Conservation (phyloP, 1,284 basidiomycete species). For the Takashimella tepidaria region DNA sequence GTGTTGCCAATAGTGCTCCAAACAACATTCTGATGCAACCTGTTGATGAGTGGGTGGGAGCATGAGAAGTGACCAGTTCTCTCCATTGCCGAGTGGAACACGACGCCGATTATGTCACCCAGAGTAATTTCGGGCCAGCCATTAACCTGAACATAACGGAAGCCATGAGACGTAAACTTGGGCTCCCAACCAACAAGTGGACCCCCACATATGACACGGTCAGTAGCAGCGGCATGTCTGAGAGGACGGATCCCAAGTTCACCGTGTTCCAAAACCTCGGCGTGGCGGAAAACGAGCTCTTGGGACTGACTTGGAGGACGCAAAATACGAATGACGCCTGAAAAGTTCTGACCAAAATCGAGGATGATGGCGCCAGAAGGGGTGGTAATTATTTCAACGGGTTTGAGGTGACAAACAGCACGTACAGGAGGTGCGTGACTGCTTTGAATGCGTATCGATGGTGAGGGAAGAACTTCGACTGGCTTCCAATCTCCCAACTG, state of each 20-base stretch:
- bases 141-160: constrained; percentile 16
- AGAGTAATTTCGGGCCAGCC: constrained; percentile 11
- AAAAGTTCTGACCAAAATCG: constrained; percentile 42
- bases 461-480: constrained; percentile 4
- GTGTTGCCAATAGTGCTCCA: constrained; percentile 11
- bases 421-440: constrained; percentile 34
- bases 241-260: constrained; percentile 27
- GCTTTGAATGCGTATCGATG: constrained; percentile 17
- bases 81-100: constrained; percentile 10
- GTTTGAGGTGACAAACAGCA: constrained; percentile 15
- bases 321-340: constrained; percentile 28
- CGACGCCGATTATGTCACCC: constrained; percentile 2
- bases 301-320: not conserved
- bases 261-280: constrained; percentile 27
- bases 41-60: constrained; percentile 9
- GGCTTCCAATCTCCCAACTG: constrained; percentile 2
- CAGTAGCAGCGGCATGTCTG: constrained; percentile 15
- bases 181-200: constrained; percentile 13
- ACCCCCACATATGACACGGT: constrained; percentile 10
- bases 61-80: constrained; percentile 7
- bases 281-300: constrained; percentile 11
- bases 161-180: constrained; percentile 26
- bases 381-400: constrained; percentile 25
- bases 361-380: constrained; percentile 29
- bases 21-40: constrained; percentile 8